Evolutionary conservation across 2,329 filamentous ascomycete genomes (phyloP), one percentile per base, ranked within the genome.

Genomic region (Paraphaeosphaeria minitans): DNA sequence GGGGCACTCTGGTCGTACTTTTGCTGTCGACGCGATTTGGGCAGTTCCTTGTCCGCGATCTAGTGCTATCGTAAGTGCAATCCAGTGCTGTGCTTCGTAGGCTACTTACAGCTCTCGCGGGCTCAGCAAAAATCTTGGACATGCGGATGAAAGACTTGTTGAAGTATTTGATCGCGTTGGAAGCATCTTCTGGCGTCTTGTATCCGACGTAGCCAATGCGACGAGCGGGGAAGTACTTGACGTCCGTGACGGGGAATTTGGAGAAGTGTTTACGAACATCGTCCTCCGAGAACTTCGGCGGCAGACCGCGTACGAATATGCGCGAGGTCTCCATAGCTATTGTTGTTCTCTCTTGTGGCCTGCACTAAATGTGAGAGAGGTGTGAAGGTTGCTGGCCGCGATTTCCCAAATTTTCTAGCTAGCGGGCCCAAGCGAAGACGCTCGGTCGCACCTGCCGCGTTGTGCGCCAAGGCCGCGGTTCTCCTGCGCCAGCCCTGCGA

Each of bases 171-270:
- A 96, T 90, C 46, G 95, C 94, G 72, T 88, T 86, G 57, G 86
- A 82, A 57, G 95, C 95, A 74, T 92, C 89, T 62, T 94, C 87
- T 14, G 90, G 82, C 53, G 86, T 91, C 79, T 91, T 93, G 83
- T 94, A 98, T 63, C 95, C 95, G 60, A 99, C 87, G 83, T 97
- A 99, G 68, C 93, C 95, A 78, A 99, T 97, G 67, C 93, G 87
- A 70, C 95, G 87, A 72, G 93, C 88, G 6, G 92, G 87, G 73
- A 98, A 91, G 74, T 97, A 86, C 84, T 96, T 96, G 70, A 93
- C 87, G 80, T 99, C 95, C 54, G 94, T 98, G 73, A 97, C 87
- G 63, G 90, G 82, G 62, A 89, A 89, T 68, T 86, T 84, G 60
- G 90, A 86, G 78, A 99, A 99, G 80, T 98, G 93, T 74, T 91